These are phyloP conservation scores for Mycena alexandri DNA, from an alignment of 768 basidiomycete species.

Conservation along the genomic window DNA sequence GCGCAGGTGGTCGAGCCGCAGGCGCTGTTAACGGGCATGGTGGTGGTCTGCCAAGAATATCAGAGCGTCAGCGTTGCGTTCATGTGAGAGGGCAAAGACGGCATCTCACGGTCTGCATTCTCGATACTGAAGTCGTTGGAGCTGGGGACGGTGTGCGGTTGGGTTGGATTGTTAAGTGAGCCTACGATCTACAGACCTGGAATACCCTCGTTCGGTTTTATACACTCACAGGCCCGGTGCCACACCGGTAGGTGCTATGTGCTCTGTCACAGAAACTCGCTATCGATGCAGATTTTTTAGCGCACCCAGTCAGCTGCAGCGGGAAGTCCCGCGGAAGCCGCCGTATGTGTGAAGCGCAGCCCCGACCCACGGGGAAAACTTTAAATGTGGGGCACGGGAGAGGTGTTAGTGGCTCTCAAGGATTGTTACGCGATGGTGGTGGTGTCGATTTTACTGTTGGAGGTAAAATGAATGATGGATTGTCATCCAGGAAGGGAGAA, in stretches of 20 bases:
- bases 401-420: neutral
- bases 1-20: conserved; percentile 45
- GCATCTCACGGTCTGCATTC: conserved; percentile 29
- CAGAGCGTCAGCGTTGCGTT: neutral
- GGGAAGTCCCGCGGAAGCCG: neutral
- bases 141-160: neutral
- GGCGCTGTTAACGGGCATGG: conserved; percentile 45
- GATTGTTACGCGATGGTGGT: neutral
- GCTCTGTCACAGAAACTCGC: conserved; percentile 9
- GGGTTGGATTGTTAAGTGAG: neutral
- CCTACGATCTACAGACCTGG: neutral
- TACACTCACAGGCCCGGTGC: conserved; percentile 7
- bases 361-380: neutral
- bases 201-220: neutral
- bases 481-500: neutral
- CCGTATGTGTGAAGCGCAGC: neutral
- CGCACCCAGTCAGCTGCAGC: conserved; percentile 14
- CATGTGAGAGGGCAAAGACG: neutral
- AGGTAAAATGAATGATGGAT: conserved; percentile 1
- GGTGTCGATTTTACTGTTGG: neutral
- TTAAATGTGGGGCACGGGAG: neutral
- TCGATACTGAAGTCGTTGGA: neutral
- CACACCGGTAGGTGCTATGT: neutral
- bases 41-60: conserved; percentile 38
- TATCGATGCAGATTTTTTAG: neutral